Conservation (phyloP, 2,329 filamentous ascomycete species). For the Fusarium falciforme region DNA sequence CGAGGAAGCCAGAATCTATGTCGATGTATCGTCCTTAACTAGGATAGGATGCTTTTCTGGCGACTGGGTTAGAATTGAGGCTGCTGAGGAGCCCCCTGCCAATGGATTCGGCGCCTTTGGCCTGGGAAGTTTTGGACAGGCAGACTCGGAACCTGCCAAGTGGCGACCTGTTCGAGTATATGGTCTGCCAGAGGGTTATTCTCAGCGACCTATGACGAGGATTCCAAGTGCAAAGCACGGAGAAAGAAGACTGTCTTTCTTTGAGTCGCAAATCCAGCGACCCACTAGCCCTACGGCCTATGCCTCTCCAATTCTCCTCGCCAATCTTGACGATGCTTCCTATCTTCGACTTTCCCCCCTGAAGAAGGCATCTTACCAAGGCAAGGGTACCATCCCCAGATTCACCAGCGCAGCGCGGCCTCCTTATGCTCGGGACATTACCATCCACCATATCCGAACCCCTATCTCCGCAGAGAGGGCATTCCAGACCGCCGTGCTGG, state of each 20-base stretch:
- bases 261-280: conserved; percentile 74
- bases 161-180: conserved; percentile 92
- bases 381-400: conserved; percentile 65
- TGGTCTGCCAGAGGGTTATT: conserved; percentile 83
- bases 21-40: conserved; percentile 86
- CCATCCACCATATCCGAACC: conserved; percentile 87
- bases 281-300: conserved; percentile 73
- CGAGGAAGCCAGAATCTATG: conserved; percentile 88
- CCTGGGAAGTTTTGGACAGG: conserved; percentile 68
- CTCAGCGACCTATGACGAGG: conserved; percentile 68
- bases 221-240: conserved; percentile 67
- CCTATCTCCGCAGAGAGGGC: conserved; percentile 87
- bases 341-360: conserved; percentile 84
- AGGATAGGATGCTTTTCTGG: conserved; percentile 97
- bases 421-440: conserved; percentile 79
- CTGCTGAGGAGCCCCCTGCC: conserved; percentile 76
- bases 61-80: conserved; percentile 92
- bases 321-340: conserved; percentile 83
- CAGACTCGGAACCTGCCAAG: conserved; percentile 67
- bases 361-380: conserved; percentile 62
- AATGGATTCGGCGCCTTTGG: conserved; percentile 76
- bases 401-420: conserved; percentile 67
- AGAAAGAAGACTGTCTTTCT: conserved; percentile 69
- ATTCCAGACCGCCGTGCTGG: conserved; percentile 86
- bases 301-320: conserved; percentile 85